phyloP scores from a whole-genome alignment of 1,139 yeast species.

The Candida sp. region DNA sequence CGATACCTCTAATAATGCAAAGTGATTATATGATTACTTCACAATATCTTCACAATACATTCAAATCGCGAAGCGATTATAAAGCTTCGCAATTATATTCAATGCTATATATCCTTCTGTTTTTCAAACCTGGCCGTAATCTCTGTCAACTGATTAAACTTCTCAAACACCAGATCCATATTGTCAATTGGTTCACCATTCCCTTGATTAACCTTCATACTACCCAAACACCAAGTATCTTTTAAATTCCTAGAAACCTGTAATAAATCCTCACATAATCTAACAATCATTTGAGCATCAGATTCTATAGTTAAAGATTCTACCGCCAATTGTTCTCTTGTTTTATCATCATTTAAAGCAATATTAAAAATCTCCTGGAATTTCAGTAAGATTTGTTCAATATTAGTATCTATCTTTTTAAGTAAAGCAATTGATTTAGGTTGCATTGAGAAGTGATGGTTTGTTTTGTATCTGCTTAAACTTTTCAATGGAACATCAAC shows the following conservation, averaged over 20 bases:
- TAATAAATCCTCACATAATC: constrained; percentile 52
- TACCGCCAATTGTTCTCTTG: constrained; percentile 49
- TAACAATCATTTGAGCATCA: constrained; percentile 47
- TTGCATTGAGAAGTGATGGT: too few relatives aligned
- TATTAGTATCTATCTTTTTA: constrained; percentile 38
- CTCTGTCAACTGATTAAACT: constrained; percentile 40
- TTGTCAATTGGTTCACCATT: constrained; percentile 19
- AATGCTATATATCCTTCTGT: too few relatives aligned
- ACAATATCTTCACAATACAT: too few relatives aligned
- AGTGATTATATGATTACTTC: too few relatives aligned
- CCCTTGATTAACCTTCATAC: constrained; percentile 34
- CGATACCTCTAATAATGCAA: too few relatives aligned
- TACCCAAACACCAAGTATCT: constrained; percentile 58
- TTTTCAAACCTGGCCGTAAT: constrained; percentile 26
- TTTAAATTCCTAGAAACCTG: constrained; percentile 46
- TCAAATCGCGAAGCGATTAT: too few relatives aligned
- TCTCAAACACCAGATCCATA: constrained; percentile 24
- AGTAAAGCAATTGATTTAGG: constrained; percentile 42
- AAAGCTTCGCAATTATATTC: too few relatives aligned
- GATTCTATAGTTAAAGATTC: constrained; percentile 56
- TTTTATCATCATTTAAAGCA: constrained; percentile 40
- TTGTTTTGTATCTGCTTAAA: too few relatives aligned
- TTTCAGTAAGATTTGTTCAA: constrained; percentile 41
- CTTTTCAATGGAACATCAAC: too few relatives aligned
- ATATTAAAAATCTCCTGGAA: constrained; percentile 45